phyloP scores from a whole-genome alignment of 306 rosid genomes.

The Lagenaria siceraria region DNA sequence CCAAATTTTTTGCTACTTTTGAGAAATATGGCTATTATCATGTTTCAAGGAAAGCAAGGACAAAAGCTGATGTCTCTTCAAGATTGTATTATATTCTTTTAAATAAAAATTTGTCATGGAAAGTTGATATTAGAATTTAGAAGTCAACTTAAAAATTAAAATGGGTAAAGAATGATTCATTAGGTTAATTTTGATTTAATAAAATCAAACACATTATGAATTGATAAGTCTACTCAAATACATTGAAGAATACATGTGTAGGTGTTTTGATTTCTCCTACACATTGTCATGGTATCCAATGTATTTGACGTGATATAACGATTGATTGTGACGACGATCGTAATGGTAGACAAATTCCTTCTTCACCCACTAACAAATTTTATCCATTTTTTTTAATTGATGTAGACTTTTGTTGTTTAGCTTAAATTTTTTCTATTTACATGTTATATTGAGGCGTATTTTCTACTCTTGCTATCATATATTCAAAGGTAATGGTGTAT shows the following conservation, averaged over 20 bases:
- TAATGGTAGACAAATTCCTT: neutral
- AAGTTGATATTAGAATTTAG: neutral
- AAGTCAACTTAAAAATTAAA: neutral
- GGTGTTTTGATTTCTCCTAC: neutral
- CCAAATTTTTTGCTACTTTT: neutral
- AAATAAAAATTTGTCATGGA: neutral
- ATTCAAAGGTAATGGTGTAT: too few species aligned
- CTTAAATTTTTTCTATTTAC: neutral
- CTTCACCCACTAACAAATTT: neutral
- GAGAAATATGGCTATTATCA: neutral
- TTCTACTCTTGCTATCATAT: neutral
- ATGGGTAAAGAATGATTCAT: neutral
- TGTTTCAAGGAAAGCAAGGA: neutral
- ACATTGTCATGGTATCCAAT: neutral
- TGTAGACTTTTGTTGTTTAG: neutral
- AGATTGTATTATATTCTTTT: neutral
- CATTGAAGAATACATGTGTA: neutral
- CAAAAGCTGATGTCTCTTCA: neutral
- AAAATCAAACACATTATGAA: neutral
- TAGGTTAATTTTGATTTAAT: neutral
- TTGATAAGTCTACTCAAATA: neutral
- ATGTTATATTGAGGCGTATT: neutral
- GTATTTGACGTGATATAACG: neutral
- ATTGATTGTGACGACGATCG: neutral
- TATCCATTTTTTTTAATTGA: neutral